Percentiles rank a stretch among this genome's conserved stretches.
Conservation (phyloP, 805 yeast species). For the Clavispora asparagi region DNA sequence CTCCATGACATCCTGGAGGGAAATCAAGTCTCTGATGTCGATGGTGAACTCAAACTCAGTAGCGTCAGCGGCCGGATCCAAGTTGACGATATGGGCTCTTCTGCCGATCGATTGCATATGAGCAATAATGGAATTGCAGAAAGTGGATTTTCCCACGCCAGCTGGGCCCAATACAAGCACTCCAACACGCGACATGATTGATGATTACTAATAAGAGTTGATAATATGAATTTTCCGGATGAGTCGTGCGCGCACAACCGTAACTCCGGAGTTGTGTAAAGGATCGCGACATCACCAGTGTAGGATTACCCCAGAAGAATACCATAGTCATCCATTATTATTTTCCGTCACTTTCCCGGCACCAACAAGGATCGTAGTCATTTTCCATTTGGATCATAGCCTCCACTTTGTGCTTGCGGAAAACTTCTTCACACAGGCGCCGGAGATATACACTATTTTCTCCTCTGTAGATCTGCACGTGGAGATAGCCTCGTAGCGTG, state of each 20-base stretch:
- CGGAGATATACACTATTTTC: constrained; percentile 60
- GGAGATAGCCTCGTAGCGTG: constrained; percentile 60
- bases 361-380: constrained; percentile 65
- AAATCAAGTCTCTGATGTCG: constrained; percentile 85
- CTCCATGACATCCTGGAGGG: constrained; percentile 92
- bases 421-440: constrained; percentile 52
- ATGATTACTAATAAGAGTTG: neutral
- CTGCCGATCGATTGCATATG: constrained; percentile 90
- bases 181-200: constrained; percentile 85
- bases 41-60: constrained; percentile 86
- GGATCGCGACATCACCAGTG: neutral
- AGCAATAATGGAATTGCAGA: constrained; percentile 80
- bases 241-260: constrained; percentile 11
- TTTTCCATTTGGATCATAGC: constrained; percentile 66
- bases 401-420: constrained; percentile 45
- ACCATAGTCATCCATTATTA: neutral
- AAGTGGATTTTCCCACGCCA: constrained; percentile 92
- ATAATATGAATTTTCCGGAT: constrained; percentile 1
- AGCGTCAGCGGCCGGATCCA: constrained; percentile 97
- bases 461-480: constrained; percentile 65
- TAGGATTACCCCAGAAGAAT: neutral
- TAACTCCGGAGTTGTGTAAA: neutral
- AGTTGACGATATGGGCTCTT: constrained; percentile 87
- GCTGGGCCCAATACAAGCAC: constrained; percentile 95
- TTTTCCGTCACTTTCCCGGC: constrained; percentile 28